Base-by-base conservation (phyloP, 1,139 yeast species). In the Candida glucosophila region DNA sequence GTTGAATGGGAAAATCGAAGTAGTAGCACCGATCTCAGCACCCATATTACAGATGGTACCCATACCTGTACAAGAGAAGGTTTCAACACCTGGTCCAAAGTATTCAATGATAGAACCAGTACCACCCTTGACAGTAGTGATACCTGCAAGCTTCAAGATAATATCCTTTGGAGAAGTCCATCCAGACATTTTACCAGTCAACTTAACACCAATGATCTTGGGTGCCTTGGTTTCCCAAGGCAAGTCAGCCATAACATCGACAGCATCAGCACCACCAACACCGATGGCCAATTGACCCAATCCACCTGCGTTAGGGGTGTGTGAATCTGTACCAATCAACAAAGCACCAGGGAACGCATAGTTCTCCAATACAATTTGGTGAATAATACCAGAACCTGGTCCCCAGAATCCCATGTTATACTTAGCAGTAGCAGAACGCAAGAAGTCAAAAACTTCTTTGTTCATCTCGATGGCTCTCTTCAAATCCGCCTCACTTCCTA, bases 251-350 rank as follows among this genome's bases (percentile, higher is more conserved):
- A 90, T 75, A 48, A 83, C 98, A 63, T 90, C 97, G 49, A 90
- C 97, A 42, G 97, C 97, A 61, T 90, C 98, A 49, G 98, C 98
- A 78, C 97, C 98, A 76, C 98, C 98, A 44, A 90, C 97, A 77
- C 97, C 98, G 54, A 90, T 90, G 48, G 97, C 97, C 49, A 88
- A 73, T 70, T 82, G 93, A 68, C 98, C 98, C 51, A 90, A 74
- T 66, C 97, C 98, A 73, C 98, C 97, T 43, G 97, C 98, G 58
- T 90, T 90, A 43, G 97, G 97, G 47, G 98, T 90, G 68, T 90
- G 97, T 23, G 97, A 88, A 65, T 90, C 98, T 37, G 98, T 88
- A 71, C 98, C 97, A 45, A 90, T 80, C 66, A 90, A 75, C 59
- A 90, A 68, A 43, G 90, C 90, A 72, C 97, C 97, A 65, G 97